Percentiles rank a stretch among this genome's conserved stretches.
Evolutionary conservation across 495 filamentous ascomycete genomes (phyloP).

Genomic region (Mycothermus thermophilus): DNA sequence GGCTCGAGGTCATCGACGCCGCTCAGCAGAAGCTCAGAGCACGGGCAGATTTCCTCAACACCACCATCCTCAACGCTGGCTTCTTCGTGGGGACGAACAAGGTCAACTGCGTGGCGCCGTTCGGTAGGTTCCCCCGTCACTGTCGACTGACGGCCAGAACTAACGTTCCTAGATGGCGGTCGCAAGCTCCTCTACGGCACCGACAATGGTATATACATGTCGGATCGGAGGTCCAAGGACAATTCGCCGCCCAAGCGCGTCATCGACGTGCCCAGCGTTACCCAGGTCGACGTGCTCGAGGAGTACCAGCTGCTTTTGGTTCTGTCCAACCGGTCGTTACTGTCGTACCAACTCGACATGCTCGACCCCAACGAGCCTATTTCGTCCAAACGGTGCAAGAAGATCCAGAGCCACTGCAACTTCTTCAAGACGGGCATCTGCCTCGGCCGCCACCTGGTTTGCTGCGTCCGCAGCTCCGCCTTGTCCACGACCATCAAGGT

Average conservation of each 20-base stretch:
- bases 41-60: slow-evolving; percentile 86
- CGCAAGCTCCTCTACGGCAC: slow-evolving; percentile 89
- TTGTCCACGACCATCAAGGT: slow-evolving; percentile 94
- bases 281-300: slow-evolving; percentile 91
- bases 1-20: slow-evolving; percentile 86
- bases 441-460: slow-evolving; percentile 84
- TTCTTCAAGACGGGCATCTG: slow-evolving; percentile 98
- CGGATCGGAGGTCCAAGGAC: slow-evolving; percentile 80
- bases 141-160: not conserved
- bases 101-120: slow-evolving; percentile 86
- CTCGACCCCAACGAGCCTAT: slow-evolving; percentile 65
- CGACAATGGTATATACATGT: slow-evolving; percentile 82
- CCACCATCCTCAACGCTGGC: slow-evolving; percentile 65
- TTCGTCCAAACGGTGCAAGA: slow-evolving; percentile 76
- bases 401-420: slow-evolving; percentile 92
- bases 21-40: slow-evolving; percentile 76
- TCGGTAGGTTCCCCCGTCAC: slow-evolving; percentile 41
- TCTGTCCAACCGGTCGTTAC: slow-evolving; percentile 81
- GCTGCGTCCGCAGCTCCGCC: slow-evolving; percentile 80
- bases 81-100: slow-evolving; percentile 74
- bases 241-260: slow-evolving; percentile 64
- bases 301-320: slow-evolving; percentile 85
- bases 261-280: slow-evolving; percentile 75
- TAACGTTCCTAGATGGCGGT: slow-evolving; percentile 53
- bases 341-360: slow-evolving; percentile 76